Evolutionary conservation across 768 basidiomycete genomes (phyloP).

Genomic region (Xanthoconium purpureum): DNA sequence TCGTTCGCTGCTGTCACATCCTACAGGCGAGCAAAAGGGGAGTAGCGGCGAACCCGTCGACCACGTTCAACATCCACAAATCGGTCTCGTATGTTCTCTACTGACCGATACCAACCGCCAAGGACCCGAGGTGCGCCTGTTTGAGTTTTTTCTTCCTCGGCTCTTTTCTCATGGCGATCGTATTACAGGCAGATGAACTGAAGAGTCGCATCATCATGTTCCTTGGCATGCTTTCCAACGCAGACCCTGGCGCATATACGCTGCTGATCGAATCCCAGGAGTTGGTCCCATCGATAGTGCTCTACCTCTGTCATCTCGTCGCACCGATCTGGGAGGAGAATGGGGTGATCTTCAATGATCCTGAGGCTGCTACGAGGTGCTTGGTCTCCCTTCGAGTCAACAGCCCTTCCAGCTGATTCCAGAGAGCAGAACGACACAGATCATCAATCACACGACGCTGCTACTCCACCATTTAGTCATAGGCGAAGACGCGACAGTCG

Average conservation of each 20-base stretch:
- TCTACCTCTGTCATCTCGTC: slow-evolving; percentile 50
- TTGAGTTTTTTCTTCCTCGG: background rate
- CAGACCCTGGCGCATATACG: slow-evolving; percentile 37
- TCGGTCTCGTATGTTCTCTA: slow-evolving; percentile 48
- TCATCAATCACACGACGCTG: slow-evolving; percentile 50
- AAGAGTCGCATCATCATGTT: slow-evolving; percentile 39
- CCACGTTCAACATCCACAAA: slow-evolving; percentile 36
- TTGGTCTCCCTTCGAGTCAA: background rate
- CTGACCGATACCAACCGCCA: slow-evolving; percentile 42
- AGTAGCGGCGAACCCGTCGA: slow-evolving; percentile 24
- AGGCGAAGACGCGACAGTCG: slow-evolving; percentile 42
- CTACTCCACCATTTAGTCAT: slow-evolving; percentile 66
- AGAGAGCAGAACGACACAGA: slow-evolving; percentile 44
- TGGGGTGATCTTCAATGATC: slow-evolving; percentile 37
- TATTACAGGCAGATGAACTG: slow-evolving; percentile 35
- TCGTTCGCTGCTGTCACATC: slow-evolving; percentile 41
- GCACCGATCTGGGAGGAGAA: slow-evolving; percentile 68
- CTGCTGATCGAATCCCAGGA: slow-evolving; percentile 46
- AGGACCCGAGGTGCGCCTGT: slow-evolving; percentile 39
- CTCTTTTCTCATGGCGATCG: background rate
- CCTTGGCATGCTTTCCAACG: slow-evolving; percentile 38
- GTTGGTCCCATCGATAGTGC: slow-evolving; percentile 63
- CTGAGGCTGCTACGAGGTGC: slow-evolving; percentile 31
- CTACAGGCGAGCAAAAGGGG: slow-evolving; percentile 23
- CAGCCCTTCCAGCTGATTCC: background rate